phyloP scores from a whole-genome alignment of 345 rosid genomes.

The Melaleuca alternifolia region DNA sequence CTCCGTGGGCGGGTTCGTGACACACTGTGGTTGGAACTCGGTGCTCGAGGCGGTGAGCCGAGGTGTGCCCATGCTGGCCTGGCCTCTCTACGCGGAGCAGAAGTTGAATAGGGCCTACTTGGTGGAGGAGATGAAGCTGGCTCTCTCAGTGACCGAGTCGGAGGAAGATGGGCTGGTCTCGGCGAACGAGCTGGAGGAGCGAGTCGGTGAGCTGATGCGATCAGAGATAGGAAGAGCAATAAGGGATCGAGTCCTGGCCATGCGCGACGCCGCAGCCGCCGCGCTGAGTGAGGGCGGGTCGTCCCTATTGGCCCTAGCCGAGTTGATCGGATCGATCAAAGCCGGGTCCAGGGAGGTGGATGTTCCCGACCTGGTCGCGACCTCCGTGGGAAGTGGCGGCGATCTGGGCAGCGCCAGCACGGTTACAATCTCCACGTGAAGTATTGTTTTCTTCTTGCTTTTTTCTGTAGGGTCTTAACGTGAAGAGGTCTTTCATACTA shows the following conservation, averaged over 20 bases:
- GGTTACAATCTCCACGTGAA: neutral
- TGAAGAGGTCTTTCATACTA: neutral
- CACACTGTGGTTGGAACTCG: conserved; percentile 14
- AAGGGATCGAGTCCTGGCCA: neutral
- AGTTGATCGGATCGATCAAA: neutral
- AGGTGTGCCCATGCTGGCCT: conserved; percentile 36
- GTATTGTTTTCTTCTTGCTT: too few species aligned
- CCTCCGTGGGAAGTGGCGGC: neutral
- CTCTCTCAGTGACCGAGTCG: neutral
- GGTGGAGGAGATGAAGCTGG: conserved; percentile 21
- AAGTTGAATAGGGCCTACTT: conserved; percentile 1
- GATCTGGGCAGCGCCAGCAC: neutral
- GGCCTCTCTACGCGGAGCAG: conserved; percentile 42
- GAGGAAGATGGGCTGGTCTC: conserved; percentile 7
- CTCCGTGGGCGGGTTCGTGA: conserved; percentile 9
- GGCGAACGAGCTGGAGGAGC: conserved; percentile 13
- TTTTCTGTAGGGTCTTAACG: neutral
- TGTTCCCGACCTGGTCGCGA: neutral
- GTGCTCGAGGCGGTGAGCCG: conserved; percentile 22
- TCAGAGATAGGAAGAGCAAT: conserved; percentile 4
- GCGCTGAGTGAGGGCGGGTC: conserved; percentile 10
- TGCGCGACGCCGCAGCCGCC: neutral
- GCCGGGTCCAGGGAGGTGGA: neutral
- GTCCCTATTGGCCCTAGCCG: conserved; percentile 1
- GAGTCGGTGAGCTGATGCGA: conserved; percentile 21